These are phyloP conservation scores for Tritrichomonas foetus DNA, from an alignment of 208 protist species.

Conservation along the genomic window DNA sequence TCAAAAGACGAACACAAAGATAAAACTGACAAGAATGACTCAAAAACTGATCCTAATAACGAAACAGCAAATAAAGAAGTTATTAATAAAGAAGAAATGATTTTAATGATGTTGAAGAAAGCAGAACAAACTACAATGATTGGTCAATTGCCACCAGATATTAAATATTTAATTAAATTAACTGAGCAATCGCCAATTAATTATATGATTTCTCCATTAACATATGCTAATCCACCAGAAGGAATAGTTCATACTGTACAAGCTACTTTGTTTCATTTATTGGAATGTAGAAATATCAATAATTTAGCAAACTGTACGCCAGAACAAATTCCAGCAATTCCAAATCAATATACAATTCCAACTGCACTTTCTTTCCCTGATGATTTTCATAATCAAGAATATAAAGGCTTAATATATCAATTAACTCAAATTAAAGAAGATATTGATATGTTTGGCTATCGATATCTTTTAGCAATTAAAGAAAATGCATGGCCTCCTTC, in stretches of 20 bases:
- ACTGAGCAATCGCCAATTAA: not conserved
- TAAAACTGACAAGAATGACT: not conserved
- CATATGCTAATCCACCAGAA: not conserved
- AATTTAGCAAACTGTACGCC: not conserved
- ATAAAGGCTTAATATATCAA: not conserved
- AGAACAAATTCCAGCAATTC: slow-evolving; percentile 16
- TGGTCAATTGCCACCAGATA: not conserved
- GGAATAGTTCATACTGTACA: not conserved
- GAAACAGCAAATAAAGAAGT: not conserved
- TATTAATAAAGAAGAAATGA: no score
- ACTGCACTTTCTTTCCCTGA: not conserved
- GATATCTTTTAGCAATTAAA: not conserved
- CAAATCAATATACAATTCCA: not conserved
- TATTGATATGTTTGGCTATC: not conserved
- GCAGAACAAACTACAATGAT: not conserved
- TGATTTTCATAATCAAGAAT: not conserved
- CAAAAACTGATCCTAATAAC: not conserved
- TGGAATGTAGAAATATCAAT: not conserved
- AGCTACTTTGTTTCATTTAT: not conserved
- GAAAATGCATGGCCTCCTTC: not conserved
- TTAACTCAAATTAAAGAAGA: not conserved
- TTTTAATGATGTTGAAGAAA: not conserved
- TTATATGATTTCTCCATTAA: not conserved
- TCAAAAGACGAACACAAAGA: not conserved
- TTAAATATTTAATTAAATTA: not conserved